These are phyloP conservation scores for Apiotrichum montevideense DNA, from an alignment of 1,284 basidiomycete genomes.

Conservation along the genomic window DNA sequence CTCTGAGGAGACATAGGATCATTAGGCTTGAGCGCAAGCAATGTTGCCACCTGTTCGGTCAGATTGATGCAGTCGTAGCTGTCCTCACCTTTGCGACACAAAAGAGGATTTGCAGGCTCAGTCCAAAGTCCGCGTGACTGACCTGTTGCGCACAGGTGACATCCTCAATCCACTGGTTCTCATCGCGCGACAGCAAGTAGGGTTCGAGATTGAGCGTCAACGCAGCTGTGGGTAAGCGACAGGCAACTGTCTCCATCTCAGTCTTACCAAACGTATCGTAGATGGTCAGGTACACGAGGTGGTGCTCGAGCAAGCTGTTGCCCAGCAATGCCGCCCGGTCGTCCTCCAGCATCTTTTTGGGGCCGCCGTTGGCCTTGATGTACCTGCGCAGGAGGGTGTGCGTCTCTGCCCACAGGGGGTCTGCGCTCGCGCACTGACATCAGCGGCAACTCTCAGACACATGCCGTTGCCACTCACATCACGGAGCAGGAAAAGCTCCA, in stretches of 20 bases:
- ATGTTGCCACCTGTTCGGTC: conserved; percentile 6
- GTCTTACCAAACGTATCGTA: conserved; percentile 13
- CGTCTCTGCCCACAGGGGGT: conserved; percentile 10
- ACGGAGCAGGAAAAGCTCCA: conserved; percentile 11
- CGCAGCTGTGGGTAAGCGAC: background rate
- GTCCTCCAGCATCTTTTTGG: conserved; percentile 4
- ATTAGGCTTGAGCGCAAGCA: conserved; percentile 8
- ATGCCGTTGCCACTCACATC: conserved; percentile 2
- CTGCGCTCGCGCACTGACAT: conserved; percentile 8
- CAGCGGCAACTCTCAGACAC: background rate
- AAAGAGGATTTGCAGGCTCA: conserved; percentile 11
- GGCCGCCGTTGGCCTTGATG: conserved; percentile 7
- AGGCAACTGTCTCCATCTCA: too few relatives aligned
- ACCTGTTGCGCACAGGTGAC: conserved; percentile 13
- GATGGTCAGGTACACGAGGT: conserved; percentile 10
- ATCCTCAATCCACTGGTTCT: conserved; percentile 10
- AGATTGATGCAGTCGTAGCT: too few relatives aligned
- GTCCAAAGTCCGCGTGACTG: conserved; percentile 11
- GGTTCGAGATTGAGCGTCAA: conserved; percentile 5
- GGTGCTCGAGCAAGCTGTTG: conserved; percentile 11
- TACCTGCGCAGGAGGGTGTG: conserved; percentile 3
- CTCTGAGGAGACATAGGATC: background rate
- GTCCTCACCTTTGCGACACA: conserved; percentile 3
- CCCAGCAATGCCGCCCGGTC: conserved; percentile 1
- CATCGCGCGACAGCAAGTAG: background rate